These are phyloP conservation scores for Podila epicladia DNA, from an alignment of 192 early-diverging fungal genomes.

Conservation along the genomic window DNA sequence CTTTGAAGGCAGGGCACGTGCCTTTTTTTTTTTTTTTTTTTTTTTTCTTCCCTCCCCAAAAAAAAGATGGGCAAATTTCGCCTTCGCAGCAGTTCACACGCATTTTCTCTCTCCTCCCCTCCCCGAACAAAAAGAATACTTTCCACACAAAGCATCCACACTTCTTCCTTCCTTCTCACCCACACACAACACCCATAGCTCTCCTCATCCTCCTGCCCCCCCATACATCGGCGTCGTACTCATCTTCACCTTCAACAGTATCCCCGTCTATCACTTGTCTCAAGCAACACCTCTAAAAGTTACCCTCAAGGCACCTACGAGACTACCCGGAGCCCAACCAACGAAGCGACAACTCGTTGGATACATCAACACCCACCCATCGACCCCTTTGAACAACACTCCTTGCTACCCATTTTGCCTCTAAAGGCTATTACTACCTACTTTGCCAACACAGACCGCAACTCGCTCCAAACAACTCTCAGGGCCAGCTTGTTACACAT, in stretches of 20 bases:
- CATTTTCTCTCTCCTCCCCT: background rate
- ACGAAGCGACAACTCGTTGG: too few relatives aligned
- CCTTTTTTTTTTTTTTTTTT: slow-evolving; percentile 1
- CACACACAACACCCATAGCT: background rate
- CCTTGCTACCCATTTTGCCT: too few relatives aligned
- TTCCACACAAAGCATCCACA: background rate
- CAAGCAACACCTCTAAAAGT: background rate
- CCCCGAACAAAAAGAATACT: background rate
- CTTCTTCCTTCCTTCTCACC: background rate
- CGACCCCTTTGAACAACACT: too few relatives aligned
- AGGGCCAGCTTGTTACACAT: background rate
- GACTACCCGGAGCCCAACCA: too few relatives aligned
- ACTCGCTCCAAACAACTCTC: too few relatives aligned
- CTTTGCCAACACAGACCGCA: too few relatives aligned
- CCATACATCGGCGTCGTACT: background rate
- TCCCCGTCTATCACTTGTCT: background rate
- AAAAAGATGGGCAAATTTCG: background rate
- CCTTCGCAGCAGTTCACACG: background rate
- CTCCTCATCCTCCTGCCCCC: background rate
- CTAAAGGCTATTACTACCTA: too few relatives aligned
- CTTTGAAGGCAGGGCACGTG: too few relatives aligned
- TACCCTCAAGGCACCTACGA: too few relatives aligned
- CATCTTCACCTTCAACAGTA: background rate
- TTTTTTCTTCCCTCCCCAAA: too few relatives aligned
- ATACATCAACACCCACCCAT: too few relatives aligned